phyloP scores from a whole-genome alignment of 2,329 filamentous ascomycete species.

The Ophiocordyceps robertsii region DNA sequence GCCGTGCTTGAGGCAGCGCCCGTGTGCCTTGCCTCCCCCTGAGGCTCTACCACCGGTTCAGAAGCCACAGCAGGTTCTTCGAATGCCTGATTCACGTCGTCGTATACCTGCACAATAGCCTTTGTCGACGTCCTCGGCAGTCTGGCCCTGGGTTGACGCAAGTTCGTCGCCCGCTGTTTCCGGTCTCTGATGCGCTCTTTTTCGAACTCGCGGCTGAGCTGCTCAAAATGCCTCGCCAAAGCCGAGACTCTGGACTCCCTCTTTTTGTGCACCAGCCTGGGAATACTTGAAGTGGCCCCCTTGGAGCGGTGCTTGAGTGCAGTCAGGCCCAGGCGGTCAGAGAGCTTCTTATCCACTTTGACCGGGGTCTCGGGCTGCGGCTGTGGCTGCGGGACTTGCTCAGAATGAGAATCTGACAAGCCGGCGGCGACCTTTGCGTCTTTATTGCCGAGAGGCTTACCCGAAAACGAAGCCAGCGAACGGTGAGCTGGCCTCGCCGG shows the following conservation, averaged over 20 bases:
- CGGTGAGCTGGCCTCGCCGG: slow-evolving; percentile 33
- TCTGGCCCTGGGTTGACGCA: slow-evolving; percentile 63
- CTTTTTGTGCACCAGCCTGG: slow-evolving; percentile 67
- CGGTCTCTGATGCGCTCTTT: slow-evolving; percentile 83
- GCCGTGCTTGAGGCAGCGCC: slow-evolving; percentile 9
- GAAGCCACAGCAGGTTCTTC: slow-evolving; percentile 59
- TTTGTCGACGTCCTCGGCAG: slow-evolving; percentile 81
- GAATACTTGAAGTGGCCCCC: slow-evolving; percentile 62
- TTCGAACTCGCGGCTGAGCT: slow-evolving; percentile 90
- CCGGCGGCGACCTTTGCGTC: slow-evolving; percentile 16
- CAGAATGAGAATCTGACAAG: slow-evolving; percentile 2
- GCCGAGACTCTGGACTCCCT: slow-evolving; percentile 72
- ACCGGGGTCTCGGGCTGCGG: slow-evolving; percentile 21
- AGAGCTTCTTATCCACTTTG: slow-evolving; percentile 61
- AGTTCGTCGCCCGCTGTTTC: slow-evolving; percentile 65
- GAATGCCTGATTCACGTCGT: slow-evolving; percentile 84
- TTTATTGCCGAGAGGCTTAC: slow-evolving; percentile 25
- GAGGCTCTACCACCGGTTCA: slow-evolving; percentile 13
- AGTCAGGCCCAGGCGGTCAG: slow-evolving; percentile 55
- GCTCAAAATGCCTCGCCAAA: slow-evolving; percentile 92
- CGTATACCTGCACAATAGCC: slow-evolving; percentile 91
- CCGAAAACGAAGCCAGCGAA: slow-evolving; percentile 25
- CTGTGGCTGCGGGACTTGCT: slow-evolving; percentile 7
- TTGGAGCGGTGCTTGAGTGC: slow-evolving; percentile 49
- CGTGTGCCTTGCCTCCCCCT: slow-evolving; percentile 4